phyloP scores from a whole-genome alignment of 768 basidiomycete genomes.

The Russula foetens region DNA sequence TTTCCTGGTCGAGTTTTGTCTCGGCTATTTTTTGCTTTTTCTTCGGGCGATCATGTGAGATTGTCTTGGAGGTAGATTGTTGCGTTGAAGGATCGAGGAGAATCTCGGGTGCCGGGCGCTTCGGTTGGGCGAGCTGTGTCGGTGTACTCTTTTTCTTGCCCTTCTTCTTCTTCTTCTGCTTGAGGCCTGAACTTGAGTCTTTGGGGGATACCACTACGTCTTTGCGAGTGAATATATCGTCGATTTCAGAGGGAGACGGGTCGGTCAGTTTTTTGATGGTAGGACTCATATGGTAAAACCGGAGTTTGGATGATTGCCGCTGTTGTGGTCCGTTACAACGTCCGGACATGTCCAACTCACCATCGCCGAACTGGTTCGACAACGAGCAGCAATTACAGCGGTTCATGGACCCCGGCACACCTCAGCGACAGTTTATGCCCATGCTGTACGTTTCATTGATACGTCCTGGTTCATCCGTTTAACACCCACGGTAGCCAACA shows the following conservation, averaged over 20 bases:
- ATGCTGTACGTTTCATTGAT: constrained; percentile 17
- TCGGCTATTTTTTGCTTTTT: constrained; percentile 22
- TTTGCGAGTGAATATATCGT: constrained; percentile 66
- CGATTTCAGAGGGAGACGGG: constrained; percentile 56
- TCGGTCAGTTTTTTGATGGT: neutral
- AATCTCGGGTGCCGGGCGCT: constrained; percentile 42
- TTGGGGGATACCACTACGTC: constrained; percentile 24
- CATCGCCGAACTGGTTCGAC: constrained; percentile 13
- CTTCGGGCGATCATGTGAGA: constrained; percentile 9
- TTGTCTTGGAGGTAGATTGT: constrained; percentile 30
- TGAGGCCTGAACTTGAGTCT: constrained; percentile 3
- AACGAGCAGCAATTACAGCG: constrained; percentile 16
- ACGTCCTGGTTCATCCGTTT: neutral
- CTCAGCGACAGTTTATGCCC: constrained; percentile 16
- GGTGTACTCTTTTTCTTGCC: constrained; percentile 36
- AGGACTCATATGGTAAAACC: neutral
- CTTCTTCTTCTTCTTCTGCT: constrained; percentile 32
- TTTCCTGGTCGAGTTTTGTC: constrained; percentile 32
- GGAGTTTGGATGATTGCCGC: neutral
- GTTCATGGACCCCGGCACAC: constrained; percentile 15
- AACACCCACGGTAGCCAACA: constrained; percentile 5
- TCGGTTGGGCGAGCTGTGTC: constrained; percentile 23
- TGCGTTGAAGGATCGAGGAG: constrained; percentile 54
- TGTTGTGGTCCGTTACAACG: neutral
- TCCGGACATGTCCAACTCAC: constrained; percentile 7